phyloP scores from a whole-genome alignment of 805 yeast species.

The Lachancea cidri region DNA sequence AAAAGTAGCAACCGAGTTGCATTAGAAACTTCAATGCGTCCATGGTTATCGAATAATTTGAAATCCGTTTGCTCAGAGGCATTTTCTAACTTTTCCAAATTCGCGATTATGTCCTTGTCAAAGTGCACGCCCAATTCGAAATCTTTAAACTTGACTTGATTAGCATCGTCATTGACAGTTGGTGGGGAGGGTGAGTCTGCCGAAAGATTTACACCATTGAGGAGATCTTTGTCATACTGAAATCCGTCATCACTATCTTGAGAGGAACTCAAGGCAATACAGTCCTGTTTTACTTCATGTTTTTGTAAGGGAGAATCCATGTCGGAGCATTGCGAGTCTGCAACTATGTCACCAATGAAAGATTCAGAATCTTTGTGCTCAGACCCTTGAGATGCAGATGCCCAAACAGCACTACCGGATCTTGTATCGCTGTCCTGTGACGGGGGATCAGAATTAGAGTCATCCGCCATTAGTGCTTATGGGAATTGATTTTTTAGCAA shows the following conservation, averaged over 20 bases:
- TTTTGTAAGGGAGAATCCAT: constrained; percentile 2
- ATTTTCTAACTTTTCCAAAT: constrained; percentile 10
- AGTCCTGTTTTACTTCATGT: constrained; percentile 1
- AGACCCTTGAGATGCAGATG: too few species aligned
- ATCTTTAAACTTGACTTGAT: constrained; percentile 8
- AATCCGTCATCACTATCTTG: background rate
- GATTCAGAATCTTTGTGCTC: too few species aligned
- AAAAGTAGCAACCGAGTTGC: background rate
- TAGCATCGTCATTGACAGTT: too few species aligned
- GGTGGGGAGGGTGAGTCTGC: too few species aligned
- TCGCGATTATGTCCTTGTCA: constrained; percentile 14
- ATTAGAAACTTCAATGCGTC: background rate
- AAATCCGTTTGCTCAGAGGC: constrained; percentile 6
- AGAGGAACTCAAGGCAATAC: background rate
- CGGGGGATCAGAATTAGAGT: too few species aligned
- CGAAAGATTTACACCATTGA: background rate
- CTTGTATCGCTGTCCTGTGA: too few species aligned
- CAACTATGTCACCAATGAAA: constrained; percentile 2
- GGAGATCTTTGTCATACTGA: too few species aligned
- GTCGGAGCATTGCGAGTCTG: constrained; percentile 13
- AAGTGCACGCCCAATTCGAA: constrained; percentile 20
- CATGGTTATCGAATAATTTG: background rate
- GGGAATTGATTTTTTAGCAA: too few species aligned
- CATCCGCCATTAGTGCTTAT: too few species aligned
- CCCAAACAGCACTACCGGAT: too few species aligned